These are phyloP conservation scores for Brassica cretica DNA, from an alignment of 345 rosid genomes.

Conservation along the genomic window DNA sequence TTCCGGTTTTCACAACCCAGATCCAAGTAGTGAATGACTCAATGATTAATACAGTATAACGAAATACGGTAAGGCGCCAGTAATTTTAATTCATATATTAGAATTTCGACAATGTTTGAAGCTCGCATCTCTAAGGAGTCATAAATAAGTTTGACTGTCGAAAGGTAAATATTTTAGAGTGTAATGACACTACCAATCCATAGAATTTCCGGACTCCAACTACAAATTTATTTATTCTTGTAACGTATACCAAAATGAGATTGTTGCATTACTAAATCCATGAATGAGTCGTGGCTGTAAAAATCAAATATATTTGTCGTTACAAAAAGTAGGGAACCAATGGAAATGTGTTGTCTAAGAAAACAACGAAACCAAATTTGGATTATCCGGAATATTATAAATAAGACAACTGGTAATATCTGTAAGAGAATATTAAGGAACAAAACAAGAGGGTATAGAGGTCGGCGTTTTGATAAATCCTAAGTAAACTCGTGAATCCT, in stretches of 20 bases:
- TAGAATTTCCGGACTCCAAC: neutral
- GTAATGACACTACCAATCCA: neutral
- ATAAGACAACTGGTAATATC: conserved; percentile 16
- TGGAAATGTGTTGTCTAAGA: conserved; percentile 4
- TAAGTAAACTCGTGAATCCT: conserved; percentile 28
- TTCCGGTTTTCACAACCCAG: neutral
- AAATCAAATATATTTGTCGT: neutral
- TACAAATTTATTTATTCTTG: conserved; percentile 2
- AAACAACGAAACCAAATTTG: conserved; percentile 8
- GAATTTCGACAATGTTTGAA: neutral
- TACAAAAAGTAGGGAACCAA: neutral
- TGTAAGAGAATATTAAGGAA: conserved; percentile 7
- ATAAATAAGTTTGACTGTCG: neutral
- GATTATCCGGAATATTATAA: neutral
- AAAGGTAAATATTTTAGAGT: neutral
- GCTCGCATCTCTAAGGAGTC: neutral
- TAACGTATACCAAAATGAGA: neutral
- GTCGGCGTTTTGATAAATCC: conserved; percentile 16
- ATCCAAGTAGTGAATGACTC: neutral
- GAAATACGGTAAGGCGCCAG: neutral
- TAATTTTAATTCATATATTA: neutral
- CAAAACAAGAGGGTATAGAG: conserved; percentile 11
- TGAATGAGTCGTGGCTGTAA: neutral
- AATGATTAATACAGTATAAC: neutral
- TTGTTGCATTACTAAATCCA: neutral